These are phyloP conservation scores for Retiboletus flavoniger DNA, from an alignment of 1,284 basidiomycete genomes.

Conservation along the genomic window DNA sequence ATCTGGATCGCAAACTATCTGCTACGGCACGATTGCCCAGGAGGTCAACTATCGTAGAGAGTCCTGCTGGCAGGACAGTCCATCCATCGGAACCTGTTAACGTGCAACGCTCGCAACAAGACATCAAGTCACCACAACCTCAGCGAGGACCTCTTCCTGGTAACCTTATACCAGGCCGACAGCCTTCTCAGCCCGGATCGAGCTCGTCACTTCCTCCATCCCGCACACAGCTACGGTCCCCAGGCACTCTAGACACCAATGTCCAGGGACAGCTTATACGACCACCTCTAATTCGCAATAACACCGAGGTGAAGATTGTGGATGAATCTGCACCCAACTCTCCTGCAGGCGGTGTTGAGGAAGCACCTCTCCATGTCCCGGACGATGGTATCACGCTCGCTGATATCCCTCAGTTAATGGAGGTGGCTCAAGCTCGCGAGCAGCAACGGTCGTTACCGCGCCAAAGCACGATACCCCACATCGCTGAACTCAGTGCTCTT, in stretches of 20 bases:
- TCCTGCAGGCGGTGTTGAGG: conserved; percentile 52
- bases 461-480: conserved; percentile 72
- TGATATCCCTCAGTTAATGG: conserved; percentile 93
- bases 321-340: conserved; percentile 78
- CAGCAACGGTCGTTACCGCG: conserved; percentile 77
- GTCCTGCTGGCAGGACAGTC: conserved; percentile 86
- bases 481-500: conserved; percentile 82
- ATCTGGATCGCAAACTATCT: conserved; percentile 92
- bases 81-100: conserved; percentile 57
- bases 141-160: conserved; percentile 35
- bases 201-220: conserved; percentile 38
- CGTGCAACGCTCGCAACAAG: conserved; percentile 38
- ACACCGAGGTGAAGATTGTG: conserved; percentile 87
- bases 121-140: conserved; percentile 36
- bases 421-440: conserved; percentile 87
- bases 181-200: conserved; percentile 33
- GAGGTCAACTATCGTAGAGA: conserved; percentile 94
- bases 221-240: conserved; percentile 41
- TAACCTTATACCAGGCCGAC: conserved; percentile 36
- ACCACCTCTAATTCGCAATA: conserved; percentile 76
- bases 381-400: conserved; percentile 92
- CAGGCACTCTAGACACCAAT: conserved; percentile 38
- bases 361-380: conserved; percentile 35
- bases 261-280: conserved; percentile 53
- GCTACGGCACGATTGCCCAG: conserved; percentile 90